Percentiles rank a stretch among this genome's conserved stretches.
These are phyloP conservation scores for Tetrahymena malaccensis DNA, from an alignment of 73 alveolate species.

Conservation along the genomic window DNA sequence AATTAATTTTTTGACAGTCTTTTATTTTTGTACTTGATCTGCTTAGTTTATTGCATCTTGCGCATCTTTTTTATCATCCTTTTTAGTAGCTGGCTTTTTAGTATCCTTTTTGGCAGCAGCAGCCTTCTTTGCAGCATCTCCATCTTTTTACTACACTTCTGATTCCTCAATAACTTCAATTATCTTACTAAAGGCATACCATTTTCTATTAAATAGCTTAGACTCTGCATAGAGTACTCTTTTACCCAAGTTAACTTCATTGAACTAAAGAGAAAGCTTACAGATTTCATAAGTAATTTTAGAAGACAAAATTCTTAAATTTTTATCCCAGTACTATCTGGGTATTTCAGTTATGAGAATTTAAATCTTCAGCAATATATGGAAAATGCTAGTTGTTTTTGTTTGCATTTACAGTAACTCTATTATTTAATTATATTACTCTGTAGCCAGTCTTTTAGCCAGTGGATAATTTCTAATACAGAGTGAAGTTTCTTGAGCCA, in stretches of 20 bases:
- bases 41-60: neutral
- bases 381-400: constrained; percentile 2
- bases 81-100: constrained; percentile 17
- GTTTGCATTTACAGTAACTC: constrained; percentile 7
- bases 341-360: constrained; percentile 30
- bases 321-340: constrained; percentile 29
- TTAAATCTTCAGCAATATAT: constrained; percentile 2
- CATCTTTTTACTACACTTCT: neutral
- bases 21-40: constrained; percentile 10
- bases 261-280: constrained; percentile 41
- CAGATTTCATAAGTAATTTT: constrained; percentile 31
- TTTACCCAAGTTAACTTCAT: constrained; percentile 46
- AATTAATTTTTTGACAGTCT: constrained; percentile 11
- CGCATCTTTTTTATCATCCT: neutral
- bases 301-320: constrained; percentile 18
- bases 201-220: constrained; percentile 10
- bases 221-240: constrained; percentile 28
- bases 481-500: constrained; percentile 19
- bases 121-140: neutral
- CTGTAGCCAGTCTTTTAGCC: constrained; percentile 19
- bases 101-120: constrained; percentile 17
- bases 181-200: constrained; percentile 22
- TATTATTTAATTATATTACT: neutral
- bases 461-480: constrained; percentile 2
- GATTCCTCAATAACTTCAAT: constrained; percentile 6